These are phyloP conservation scores for Sugiyamaella xylanicola DNA, from an alignment of 1,139 yeast species.

Conservation along the genomic window DNA sequence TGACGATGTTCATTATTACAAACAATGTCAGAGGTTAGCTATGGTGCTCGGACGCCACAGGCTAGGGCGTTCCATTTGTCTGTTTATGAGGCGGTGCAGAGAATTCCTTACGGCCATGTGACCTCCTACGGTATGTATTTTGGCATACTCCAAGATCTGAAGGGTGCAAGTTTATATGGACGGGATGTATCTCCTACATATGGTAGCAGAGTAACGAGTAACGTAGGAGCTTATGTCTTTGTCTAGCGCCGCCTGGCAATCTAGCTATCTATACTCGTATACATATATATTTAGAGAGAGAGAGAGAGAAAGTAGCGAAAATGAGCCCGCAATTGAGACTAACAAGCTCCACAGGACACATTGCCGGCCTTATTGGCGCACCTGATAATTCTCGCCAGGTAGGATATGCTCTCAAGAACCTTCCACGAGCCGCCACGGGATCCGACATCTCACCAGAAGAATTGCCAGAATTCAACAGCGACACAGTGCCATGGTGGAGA, in stretches of 20 bases:
- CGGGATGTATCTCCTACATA: too few relatives aligned
- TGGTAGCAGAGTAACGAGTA: too few relatives aligned
- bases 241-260: too few relatives aligned
- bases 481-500: constrained; percentile 78
- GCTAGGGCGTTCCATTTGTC: constrained; percentile 60
- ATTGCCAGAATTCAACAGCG: constrained; percentile 37
- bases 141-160: neutral
- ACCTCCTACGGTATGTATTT: constrained; percentile 61
- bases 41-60: constrained; percentile 48
- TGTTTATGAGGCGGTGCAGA: constrained; percentile 56
- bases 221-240: too few relatives aligned
- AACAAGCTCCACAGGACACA: constrained; percentile 52
- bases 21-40: constrained; percentile 19
- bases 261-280: too few relatives aligned
- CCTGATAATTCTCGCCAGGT: constrained; percentile 76
- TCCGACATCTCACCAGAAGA: constrained; percentile 28
- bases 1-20: too few relatives aligned
- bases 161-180: too few relatives aligned
- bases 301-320: too few relatives aligned
- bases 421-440: constrained; percentile 37
- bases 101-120: constrained; percentile 66
- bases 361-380: constrained; percentile 61
- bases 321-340: neutral
- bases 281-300: too few relatives aligned
- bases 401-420: constrained; percentile 65